Evolutionary conservation across 495 filamentous ascomycete genomes (phyloP).

Genomic region (Aspergillus egyptiacus): DNA sequence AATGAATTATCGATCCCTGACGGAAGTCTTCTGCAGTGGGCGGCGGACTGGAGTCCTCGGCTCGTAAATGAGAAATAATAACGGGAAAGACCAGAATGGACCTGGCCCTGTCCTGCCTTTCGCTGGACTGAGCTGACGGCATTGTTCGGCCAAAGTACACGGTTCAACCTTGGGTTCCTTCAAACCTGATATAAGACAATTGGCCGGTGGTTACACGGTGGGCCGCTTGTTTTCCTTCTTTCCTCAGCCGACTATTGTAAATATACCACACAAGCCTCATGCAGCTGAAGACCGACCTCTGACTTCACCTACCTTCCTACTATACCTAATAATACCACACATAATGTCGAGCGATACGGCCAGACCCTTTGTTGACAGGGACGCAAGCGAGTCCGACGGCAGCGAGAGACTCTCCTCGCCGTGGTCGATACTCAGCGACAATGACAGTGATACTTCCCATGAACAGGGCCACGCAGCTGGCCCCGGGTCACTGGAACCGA

Average conservation of each 20-base stretch:
- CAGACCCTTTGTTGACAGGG: conserved; percentile 3
- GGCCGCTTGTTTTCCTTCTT: not conserved
- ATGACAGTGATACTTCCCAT: conserved; percentile 11
- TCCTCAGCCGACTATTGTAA: not conserved
- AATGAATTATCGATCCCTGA: not conserved
- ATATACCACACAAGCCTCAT: conserved; percentile 1
- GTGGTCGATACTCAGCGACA: conserved; percentile 13
- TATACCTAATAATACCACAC: not conserved
- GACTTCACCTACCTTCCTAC: not conserved
- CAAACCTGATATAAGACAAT: not conserved
- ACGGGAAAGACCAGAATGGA: not conserved
- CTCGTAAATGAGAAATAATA: not conserved
- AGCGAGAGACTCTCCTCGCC: conserved; percentile 11
- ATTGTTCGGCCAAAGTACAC: no score
- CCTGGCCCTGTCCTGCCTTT: not conserved
- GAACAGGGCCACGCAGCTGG: not conserved
- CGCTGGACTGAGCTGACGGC: no score
- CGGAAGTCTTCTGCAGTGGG: not conserved
- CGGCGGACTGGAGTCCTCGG: not conserved
- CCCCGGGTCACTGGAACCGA: conserved; percentile 9
- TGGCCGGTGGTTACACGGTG: not conserved
- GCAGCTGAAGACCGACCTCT: not conserved
- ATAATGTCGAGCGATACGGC: conserved; percentile 7
- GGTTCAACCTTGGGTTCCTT: no score
- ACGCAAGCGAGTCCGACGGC: conserved; percentile 5